Evolutionary conservation across 148 eudicot genomes (phyloP).

Genomic region (Mesembryanthemum crystallinum): DNA sequence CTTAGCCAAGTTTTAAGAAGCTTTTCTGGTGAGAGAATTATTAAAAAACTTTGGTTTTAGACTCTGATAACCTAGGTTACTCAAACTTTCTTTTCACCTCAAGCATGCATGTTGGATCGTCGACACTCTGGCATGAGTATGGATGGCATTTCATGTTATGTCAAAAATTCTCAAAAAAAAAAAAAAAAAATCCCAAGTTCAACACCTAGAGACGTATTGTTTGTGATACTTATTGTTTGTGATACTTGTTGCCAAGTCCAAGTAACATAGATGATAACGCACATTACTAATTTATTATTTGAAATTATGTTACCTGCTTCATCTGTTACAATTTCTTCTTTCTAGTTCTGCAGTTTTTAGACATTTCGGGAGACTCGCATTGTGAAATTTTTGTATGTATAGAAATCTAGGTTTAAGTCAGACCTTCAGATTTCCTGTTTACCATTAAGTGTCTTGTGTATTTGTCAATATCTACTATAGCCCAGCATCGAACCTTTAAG

Average conservation of each 20-base stretch:
- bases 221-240: too few relatives aligned
- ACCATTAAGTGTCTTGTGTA: not conserved
- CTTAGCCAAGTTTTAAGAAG: not conserved
- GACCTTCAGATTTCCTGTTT: not conserved
- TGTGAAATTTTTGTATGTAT: not conserved
- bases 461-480: not conserved
- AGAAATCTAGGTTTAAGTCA: not conserved
- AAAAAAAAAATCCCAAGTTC: too few relatives aligned
- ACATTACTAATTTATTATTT: not conserved
- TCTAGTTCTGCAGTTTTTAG: not conserved
- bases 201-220: too few relatives aligned
- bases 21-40: not conserved
- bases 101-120: too few relatives aligned
- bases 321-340: not conserved
- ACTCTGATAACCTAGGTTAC: too few relatives aligned
- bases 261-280: not conserved
- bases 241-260: too few relatives aligned
- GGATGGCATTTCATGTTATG: too few relatives aligned
- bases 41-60: not conserved
- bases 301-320: conserved; percentile 1
- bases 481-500: not conserved
- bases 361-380: not conserved
- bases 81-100: too few relatives aligned
- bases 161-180: too few relatives aligned
- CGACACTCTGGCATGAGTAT: too few relatives aligned